These are phyloP conservation scores for Geranium rotundifolium DNA, from an alignment of 345 rosid species.

Conservation along the genomic window DNA sequence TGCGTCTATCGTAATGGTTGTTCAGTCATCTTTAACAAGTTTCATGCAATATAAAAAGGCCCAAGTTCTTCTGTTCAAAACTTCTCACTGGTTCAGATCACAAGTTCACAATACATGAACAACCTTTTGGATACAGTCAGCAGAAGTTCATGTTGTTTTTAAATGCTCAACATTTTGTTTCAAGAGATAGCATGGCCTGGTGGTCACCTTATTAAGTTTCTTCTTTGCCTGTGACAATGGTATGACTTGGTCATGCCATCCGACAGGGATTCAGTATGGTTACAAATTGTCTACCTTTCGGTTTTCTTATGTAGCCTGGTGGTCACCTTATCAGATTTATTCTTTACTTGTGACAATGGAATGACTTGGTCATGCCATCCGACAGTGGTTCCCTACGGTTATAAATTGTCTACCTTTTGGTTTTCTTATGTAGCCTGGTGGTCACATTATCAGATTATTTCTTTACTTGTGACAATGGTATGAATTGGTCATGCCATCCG, in stretches of 20 bases:
- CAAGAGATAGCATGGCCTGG: not conserved
- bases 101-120: not conserved
- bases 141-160: not conserved
- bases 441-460: not conserved
- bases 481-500: too few species aligned
- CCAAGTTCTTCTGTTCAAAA: not conserved
- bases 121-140: not conserved
- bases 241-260: too few species aligned
- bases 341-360: not conserved
- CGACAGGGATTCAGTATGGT: too few species aligned
- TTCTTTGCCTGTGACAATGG: too few species aligned
- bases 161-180: not conserved
- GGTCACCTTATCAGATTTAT: not conserved
- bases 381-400: not conserved
- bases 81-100: not conserved
- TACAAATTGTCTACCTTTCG: too few species aligned
- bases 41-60: not conserved
- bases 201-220: not conserved
- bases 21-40: too few species aligned
- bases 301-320: too few species aligned
- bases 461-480: too few species aligned
- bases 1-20: too few species aligned
- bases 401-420: not conserved
- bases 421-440: conserved; percentile 3
- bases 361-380: too few species aligned